phyloP scores from a whole-genome alignment of 306 rosid genomes.

The Prunus padus region DNA sequence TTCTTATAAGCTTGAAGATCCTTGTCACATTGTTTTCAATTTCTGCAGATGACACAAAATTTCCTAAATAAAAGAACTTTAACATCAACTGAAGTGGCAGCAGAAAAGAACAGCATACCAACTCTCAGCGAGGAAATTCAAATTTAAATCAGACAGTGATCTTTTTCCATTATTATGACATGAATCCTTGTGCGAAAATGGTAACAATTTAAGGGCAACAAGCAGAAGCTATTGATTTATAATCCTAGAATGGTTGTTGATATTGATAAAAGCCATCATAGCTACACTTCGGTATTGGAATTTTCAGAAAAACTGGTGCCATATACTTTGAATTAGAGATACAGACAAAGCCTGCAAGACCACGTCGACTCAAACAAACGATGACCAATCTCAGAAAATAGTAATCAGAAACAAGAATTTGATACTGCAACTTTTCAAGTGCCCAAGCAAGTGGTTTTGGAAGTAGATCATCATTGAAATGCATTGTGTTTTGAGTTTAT shows the following conservation, averaged over 20 bases:
- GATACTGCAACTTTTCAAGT: background rate
- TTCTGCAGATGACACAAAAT: constrained; percentile 38
- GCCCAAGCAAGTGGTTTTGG: background rate
- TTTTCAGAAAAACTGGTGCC: background rate
- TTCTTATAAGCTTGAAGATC: constrained; percentile 53
- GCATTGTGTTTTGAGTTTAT: background rate
- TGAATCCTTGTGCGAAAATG: background rate
- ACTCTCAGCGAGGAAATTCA: background rate
- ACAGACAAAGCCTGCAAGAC: background rate
- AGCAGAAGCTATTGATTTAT: background rate
- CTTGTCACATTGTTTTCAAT: constrained; percentile 59
- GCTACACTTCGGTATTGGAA: background rate
- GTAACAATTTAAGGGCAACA: background rate
- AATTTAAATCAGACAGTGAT: background rate
- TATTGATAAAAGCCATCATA: background rate
- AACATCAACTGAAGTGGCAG: constrained; percentile 2
- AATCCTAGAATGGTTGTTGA: background rate
- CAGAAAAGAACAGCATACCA: background rate
- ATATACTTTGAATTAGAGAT: background rate
- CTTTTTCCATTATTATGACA: background rate
- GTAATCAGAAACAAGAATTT: background rate
- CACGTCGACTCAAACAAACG: background rate
- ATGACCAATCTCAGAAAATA: background rate
- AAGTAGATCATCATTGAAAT: background rate
- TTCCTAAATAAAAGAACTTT: background rate